Percentiles rank a stretch among this genome's conserved stretches.
Conservation (phyloP, 176 grass and related monocot genomes). For the Saccharum officinarum region DNA sequence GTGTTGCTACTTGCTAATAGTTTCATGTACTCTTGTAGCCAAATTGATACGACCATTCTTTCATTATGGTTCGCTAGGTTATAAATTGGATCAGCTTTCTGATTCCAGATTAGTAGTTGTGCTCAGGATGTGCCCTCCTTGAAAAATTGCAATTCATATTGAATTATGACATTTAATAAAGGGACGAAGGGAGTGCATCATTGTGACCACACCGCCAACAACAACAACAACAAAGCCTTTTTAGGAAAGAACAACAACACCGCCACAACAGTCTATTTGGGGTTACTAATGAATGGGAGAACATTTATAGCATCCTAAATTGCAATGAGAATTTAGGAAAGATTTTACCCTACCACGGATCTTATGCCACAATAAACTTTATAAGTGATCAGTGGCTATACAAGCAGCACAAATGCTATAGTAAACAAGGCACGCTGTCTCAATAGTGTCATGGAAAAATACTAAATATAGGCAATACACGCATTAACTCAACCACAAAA, state of each 20-base stretch:
- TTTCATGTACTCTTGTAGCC: constrained; percentile 11
- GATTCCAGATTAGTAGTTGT: not conserved
- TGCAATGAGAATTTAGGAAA: not conserved
- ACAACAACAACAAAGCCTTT: too few relatives aligned
- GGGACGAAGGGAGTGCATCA: not conserved
- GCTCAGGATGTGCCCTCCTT: not conserved
- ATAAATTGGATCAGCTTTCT: not conserved
- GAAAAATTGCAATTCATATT: not conserved
- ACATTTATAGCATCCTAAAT: not conserved
- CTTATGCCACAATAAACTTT: not conserved
- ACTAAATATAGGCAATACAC: not conserved
- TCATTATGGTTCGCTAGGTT: not conserved
- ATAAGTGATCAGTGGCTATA: not conserved
- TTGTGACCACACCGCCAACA: not conserved
- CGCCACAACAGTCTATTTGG: not conserved
- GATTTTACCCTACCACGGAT: not conserved
- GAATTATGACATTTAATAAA: not conserved
- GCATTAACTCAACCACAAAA: not conserved
- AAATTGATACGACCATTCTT: not conserved
- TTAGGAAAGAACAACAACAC: too few relatives aligned
- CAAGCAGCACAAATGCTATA: not conserved
- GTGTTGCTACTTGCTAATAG: not conserved
- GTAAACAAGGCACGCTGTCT: not conserved
- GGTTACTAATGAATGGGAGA: not conserved
- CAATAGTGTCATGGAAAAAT: not conserved